Evolutionary conservation across 768 basidiomycete genomes (phyloP), one percentile per base, ranked within the genome.

Genomic region (Pulveroboletus ravenelii): DNA sequence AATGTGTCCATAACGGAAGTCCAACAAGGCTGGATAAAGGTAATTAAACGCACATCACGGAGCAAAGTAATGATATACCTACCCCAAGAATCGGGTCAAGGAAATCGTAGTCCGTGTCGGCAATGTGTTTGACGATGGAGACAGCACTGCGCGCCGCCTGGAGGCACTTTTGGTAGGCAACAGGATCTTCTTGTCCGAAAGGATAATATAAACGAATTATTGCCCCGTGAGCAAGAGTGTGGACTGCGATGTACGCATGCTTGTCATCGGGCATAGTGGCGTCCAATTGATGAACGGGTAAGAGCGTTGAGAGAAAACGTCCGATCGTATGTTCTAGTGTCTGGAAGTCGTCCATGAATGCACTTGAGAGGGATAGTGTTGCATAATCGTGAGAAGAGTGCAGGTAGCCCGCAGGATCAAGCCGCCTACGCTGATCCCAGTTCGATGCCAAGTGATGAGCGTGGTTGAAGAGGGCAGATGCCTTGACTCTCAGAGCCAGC

Each of bases 11-110:
- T 82, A 34, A 78, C 81, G 47, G 73, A 74, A 14, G 82, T 81
- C 87, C 87, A 88, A 56, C 85, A 87, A 9, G 81, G 78, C 87
- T 87, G 56, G 30, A 56, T 45, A 43, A 34, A 39, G 6, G 29
- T 44, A 29, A 50, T 59, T 38, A 56, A 39, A 50, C 12, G 29
- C n/a, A n/a, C 12, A 47, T 40, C 30, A 54, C 34, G 39, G 38
- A 53, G 46, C 12, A 40, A 35, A 35, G 13, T 5, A 43, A 12
- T 3, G 17, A 34, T n/a, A 43, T 8, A 69, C 85, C 56, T 72
- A 89, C 87, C 45, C 83, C 85, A 54, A 89, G 74, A 55, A 89
- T 79, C 23, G 87, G 87, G 69, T 90, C 87, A n/a, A 89, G 74
- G 66, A 80, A 84, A 35, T 78, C 75, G 54, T 79, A 84, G 58